Base-by-base conservation (phyloP, 495 filamentous ascomycete genomes). In the Penicillium lividum region DNA sequence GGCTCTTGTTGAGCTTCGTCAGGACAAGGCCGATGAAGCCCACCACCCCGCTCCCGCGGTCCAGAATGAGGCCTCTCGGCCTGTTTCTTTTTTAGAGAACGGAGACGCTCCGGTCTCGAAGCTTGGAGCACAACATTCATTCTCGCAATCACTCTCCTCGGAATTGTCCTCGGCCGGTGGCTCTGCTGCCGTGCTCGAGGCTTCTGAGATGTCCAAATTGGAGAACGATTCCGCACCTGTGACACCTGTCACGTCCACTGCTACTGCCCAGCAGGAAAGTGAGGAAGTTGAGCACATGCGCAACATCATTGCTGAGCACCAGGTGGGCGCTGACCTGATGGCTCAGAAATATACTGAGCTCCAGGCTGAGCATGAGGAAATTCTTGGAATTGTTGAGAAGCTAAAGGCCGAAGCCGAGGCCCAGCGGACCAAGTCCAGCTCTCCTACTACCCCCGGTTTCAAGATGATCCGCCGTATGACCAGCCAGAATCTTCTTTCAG, bases 151-250 rank as follows among this genome's bases (percentile, higher is more conserved):
- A 74, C 90, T 97, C 69, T 97, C 90, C 59, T 93, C 92, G 85
- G 93, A 97, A 75, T 86, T 96, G 73, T 97, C 91, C 77, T 97
- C 88, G 79, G 91, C 81, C 84, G 89, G 88, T 85, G 91, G 88
- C 70, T 92, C 90, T 69, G 86, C 84, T 63, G 80, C 82, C 69
- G 85, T 85, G 64, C 77, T 78, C 66, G 81, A 86, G 65, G 78
- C 79, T 28, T 86, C 85, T 64, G 82, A 87, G 71, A 74, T 76
- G 55, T 61, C 71, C 27, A 72, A 67, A 28, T 57, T 73, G 33
- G 70, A 74, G 34, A 62, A 44, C 27, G 54, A 30, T 25, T 56
- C 54, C 2, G 45, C 13, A 11, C 22, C 58, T 11, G 51, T 55
- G n/a, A 61, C 59, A 1, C 60, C 67, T 18, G 55, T 57, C 8